These are phyloP conservation scores for Aspergillus sp. DNA, from an alignment of 2,329 filamentous ascomycete genomes.

Conservation along the genomic window DNA sequence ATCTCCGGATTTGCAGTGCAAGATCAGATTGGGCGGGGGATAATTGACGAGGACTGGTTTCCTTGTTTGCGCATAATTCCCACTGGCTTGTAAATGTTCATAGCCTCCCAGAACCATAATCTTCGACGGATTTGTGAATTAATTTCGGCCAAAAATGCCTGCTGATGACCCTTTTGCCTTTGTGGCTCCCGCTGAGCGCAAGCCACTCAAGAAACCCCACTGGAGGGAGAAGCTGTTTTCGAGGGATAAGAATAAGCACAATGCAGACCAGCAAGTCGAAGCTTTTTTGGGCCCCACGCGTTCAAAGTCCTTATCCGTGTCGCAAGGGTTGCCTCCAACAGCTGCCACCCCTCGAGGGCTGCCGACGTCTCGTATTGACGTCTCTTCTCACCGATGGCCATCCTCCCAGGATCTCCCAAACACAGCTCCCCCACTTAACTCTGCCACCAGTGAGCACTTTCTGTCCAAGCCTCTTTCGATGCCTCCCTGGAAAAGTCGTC, in stretches of 20 bases:
- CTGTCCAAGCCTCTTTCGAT: not conserved
- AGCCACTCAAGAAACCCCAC: constrained; percentile 28
- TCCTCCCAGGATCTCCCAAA: constrained; percentile 23
- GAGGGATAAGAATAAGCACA: constrained; percentile 33
- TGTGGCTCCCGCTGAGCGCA: constrained; percentile 22
- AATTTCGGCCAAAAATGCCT: constrained; percentile 21
- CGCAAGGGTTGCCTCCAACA: constrained; percentile 8
- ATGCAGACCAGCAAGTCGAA: constrained; percentile 45
- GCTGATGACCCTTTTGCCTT: constrained; percentile 33
- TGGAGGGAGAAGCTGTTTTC: constrained; percentile 50
- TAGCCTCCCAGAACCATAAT: too few relatives aligned
- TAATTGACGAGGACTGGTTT: constrained; percentile 10
- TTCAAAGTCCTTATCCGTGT: constrained; percentile 26
- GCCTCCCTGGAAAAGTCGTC: constrained; percentile 32
- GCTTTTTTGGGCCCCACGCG: constrained; percentile 56
- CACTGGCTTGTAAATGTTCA: too few relatives aligned
- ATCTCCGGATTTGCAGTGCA: constrained; percentile 8
- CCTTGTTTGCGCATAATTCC: constrained; percentile 4
- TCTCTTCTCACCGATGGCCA: constrained; percentile 30
- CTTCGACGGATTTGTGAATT: too few relatives aligned
- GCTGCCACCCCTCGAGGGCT: constrained; percentile 22
- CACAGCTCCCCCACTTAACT: constrained; percentile 13
- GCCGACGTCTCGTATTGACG: constrained; percentile 28
- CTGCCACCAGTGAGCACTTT: constrained; percentile 16
- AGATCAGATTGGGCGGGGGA: constrained; percentile 7